A percentile compares a stretch with the other conserved stretches of the same genome.
phyloP scores from a whole-genome alignment of 345 rosid genomes.

The Eucalyptus dawsonii region DNA sequence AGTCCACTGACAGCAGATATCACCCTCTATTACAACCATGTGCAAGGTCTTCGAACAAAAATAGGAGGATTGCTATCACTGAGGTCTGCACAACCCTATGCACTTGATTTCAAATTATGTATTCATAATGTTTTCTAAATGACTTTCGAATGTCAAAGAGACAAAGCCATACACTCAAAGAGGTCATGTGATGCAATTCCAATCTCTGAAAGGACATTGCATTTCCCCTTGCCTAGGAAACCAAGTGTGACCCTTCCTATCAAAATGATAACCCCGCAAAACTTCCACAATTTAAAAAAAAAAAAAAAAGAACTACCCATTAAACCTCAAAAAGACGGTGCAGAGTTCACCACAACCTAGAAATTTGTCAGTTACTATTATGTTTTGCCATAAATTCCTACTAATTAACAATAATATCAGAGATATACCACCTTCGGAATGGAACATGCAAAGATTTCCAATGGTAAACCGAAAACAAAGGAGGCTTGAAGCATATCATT shows the following conservation, averaged over 20 bases:
- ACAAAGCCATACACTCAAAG: not conserved
- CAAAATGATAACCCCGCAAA: not conserved
- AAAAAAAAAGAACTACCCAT: not conserved
- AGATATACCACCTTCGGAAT: not conserved
- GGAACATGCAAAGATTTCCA: not conserved
- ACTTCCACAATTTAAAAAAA: not conserved
- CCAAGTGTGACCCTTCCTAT: not conserved
- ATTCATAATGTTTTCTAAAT: not conserved
- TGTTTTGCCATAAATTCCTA: not conserved
- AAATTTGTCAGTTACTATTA: not conserved
- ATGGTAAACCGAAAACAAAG: not conserved
- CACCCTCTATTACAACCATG: not conserved
- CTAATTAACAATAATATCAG: not conserved
- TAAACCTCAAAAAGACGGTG: not conserved
- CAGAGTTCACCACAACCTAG: not conserved
- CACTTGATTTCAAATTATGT: not conserved
- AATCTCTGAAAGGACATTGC: not conserved
- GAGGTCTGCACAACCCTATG: not conserved
- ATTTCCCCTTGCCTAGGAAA: not conserved
- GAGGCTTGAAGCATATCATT: not conserved
- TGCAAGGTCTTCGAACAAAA: not conserved
- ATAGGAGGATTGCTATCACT: not conserved
- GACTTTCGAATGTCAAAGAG: not conserved
- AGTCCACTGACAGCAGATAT: not conserved
- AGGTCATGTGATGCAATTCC: not conserved